A percentile compares a stretch with the other conserved stretches of the same genome.
These are phyloP conservation scores for Paxillus rubicundulus DNA, from an alignment of 768 basidiomycete species.

Conservation along the genomic window DNA sequence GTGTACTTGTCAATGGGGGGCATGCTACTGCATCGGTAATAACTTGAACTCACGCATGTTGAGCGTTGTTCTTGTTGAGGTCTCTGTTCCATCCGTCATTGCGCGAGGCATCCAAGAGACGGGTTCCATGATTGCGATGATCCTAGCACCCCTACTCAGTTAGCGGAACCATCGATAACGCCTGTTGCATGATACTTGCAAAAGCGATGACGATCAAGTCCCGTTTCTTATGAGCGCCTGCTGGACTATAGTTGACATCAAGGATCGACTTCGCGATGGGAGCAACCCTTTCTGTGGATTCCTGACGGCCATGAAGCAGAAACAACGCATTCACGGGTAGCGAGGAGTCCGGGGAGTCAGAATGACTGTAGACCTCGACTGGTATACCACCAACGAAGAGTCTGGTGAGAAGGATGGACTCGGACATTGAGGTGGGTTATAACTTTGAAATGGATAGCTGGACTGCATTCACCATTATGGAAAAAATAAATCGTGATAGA, in stretches of 20 bases:
- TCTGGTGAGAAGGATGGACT: constrained; percentile 7
- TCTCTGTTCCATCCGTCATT: constrained; percentile 27
- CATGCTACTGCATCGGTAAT: not conserved
- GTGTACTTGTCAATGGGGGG: constrained; percentile 3
- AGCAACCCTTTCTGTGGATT: constrained; percentile 12
- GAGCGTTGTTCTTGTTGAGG: constrained; percentile 20
- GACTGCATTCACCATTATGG: too few species aligned
- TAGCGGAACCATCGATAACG: not conserved
- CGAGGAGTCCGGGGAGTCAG: constrained; percentile 7
- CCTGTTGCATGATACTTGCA: constrained; percentile 16
- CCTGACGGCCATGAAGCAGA: constrained; percentile 26
- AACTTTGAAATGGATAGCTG: not conserved
- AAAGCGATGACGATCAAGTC: constrained; percentile 29
- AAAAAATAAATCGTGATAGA: too few species aligned
- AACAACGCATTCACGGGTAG: constrained; percentile 29
- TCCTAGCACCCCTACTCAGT: constrained; percentile 16
- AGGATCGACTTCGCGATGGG: constrained; percentile 21
- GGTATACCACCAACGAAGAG: constrained; percentile 26
- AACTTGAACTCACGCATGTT: constrained; percentile 26
- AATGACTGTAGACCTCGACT: constrained; percentile 26
- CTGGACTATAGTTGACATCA: constrained; percentile 12
- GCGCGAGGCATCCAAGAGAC: constrained; percentile 22
- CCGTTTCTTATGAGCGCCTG: constrained; percentile 12
- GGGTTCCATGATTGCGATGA: constrained; percentile 32
- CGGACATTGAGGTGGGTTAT: constrained; percentile 16